Conservation (phyloP, 2,329 filamentous ascomycete species). For the Rutstroemia sp. region DNA sequence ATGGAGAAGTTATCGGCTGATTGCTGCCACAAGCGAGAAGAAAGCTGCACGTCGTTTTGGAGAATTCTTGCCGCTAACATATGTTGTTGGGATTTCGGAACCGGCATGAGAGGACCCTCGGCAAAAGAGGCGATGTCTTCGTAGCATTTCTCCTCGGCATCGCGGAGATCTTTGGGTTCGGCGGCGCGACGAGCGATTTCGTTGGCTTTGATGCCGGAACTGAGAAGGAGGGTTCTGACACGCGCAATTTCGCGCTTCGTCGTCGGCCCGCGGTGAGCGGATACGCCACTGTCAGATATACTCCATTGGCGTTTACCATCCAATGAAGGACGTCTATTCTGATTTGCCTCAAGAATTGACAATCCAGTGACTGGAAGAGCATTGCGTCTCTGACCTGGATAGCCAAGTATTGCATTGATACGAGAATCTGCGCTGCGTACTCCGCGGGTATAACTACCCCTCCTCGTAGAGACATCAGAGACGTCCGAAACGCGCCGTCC, state of each 20-base stretch:
- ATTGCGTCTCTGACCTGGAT: constrained; percentile 29
- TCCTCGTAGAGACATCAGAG: constrained; percentile 23
- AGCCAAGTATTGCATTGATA: constrained; percentile 29
- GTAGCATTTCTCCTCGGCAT: constrained; percentile 14
- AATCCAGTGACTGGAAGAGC: constrained; percentile 39
- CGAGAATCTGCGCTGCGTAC: constrained; percentile 25
- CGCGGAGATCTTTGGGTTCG: constrained; percentile 22
- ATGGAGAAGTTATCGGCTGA: constrained; percentile 52
- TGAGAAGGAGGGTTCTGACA: constrained; percentile 68
- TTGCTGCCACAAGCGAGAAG: constrained; percentile 41
- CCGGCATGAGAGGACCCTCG: constrained; percentile 8
- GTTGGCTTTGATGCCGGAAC: constrained; percentile 82
- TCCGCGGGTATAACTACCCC: constrained; percentile 18
- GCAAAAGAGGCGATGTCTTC: constrained; percentile 21
- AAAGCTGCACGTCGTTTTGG: constrained; percentile 39
- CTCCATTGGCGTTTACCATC: constrained; percentile 41
- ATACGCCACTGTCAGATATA: constrained; percentile 38
- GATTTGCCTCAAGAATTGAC: constrained; percentile 31
- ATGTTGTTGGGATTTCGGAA: constrained; percentile 30
- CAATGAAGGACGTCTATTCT: constrained; percentile 17
- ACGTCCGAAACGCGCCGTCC: constrained; percentile 20
- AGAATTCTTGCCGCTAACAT: constrained; percentile 46
- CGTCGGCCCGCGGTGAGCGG: constrained; percentile 36
- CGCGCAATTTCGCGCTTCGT: constrained; percentile 71
- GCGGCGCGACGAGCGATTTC: constrained; percentile 63